Conservation (phyloP, 345 rosid genomes). For the Fremontodendron californicum region DNA sequence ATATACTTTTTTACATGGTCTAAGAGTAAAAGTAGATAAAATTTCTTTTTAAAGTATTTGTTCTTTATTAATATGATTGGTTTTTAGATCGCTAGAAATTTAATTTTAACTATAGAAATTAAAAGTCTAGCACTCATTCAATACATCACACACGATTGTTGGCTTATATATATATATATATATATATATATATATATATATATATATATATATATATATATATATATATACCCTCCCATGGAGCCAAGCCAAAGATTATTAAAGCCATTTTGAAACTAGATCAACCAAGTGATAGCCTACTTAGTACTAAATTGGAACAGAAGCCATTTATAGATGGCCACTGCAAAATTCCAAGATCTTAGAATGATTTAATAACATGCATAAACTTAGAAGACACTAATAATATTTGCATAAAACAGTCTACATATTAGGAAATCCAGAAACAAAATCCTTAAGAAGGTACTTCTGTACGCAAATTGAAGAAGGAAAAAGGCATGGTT, state of each 20-base stretch:
- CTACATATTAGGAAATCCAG: slow-evolving; percentile 10
- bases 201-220: too few species aligned
- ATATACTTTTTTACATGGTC: too few species aligned
- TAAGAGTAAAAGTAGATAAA: too few species aligned
- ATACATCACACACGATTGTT: too few species aligned
- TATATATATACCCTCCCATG: too few species aligned
- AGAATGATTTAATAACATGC: neutral
- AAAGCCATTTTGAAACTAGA: neutral
- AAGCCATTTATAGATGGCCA: neutral
- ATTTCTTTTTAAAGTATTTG: too few species aligned
- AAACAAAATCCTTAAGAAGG: slow-evolving; percentile 14
- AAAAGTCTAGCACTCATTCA: too few species aligned
- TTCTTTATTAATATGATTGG: too few species aligned
- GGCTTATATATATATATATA: too few species aligned
- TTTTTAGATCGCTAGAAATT: too few species aligned
- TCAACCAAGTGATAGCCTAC: neutral
- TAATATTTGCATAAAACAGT: slow-evolving; percentile 15
- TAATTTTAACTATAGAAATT: too few species aligned
- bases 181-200: too few species aligned
- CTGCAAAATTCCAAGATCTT: neutral
- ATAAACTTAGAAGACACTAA: neutral
- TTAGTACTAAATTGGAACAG: neutral
- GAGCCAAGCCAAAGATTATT: neutral
- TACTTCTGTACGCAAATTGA: slow-evolving; percentile 15
- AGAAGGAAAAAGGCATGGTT: slow-evolving; percentile 3